Conservation (phyloP, 129 eudicot genomes). For the Ambrosia artemisiifolia region DNA sequence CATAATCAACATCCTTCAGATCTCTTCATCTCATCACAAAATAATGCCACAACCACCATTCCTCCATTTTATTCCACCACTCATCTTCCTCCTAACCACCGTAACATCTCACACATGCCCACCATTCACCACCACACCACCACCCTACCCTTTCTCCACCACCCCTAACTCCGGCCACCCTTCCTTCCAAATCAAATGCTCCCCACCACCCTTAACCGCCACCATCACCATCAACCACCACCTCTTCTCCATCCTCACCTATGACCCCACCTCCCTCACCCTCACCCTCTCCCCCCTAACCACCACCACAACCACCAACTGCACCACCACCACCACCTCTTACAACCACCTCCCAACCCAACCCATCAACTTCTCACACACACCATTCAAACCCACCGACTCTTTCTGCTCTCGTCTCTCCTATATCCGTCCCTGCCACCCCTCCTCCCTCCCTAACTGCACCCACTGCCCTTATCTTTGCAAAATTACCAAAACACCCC, state of each 20-base stretch:
- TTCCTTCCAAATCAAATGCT: conserved; percentile 73
- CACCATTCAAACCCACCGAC: conserved; percentile 66
- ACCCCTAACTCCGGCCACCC: conserved; percentile 92
- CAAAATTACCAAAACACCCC: conserved; percentile 66
- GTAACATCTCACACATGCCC: conserved; percentile 46
- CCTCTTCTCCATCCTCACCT: conserved; percentile 57
- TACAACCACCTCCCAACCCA: conserved; percentile 28
- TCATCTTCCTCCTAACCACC: conserved; percentile 7
- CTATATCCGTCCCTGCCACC: conserved; percentile 68
- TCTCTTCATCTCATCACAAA: neutral
- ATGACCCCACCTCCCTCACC: conserved; percentile 49
- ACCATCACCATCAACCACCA: conserved; percentile 61
- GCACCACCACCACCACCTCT: conserved; percentile 34
- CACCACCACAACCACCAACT: conserved; percentile 20
- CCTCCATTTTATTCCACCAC: conserved; percentile 17
- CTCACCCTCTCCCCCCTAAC: conserved; percentile 43
- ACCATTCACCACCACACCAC: conserved; percentile 63
- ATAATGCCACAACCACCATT: conserved; percentile 23
- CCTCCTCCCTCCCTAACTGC: conserved; percentile 60
- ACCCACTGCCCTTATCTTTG: conserved; percentile 58
- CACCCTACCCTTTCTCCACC: conserved; percentile 75
- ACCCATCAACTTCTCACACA: conserved; percentile 44
- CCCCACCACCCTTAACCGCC: conserved; percentile 44
- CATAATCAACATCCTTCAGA: neutral
- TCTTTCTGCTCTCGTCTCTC: conserved; percentile 80